Base-by-base conservation (phyloP, 176 grass and related monocot species). In the Triticum monococcum region DNA sequence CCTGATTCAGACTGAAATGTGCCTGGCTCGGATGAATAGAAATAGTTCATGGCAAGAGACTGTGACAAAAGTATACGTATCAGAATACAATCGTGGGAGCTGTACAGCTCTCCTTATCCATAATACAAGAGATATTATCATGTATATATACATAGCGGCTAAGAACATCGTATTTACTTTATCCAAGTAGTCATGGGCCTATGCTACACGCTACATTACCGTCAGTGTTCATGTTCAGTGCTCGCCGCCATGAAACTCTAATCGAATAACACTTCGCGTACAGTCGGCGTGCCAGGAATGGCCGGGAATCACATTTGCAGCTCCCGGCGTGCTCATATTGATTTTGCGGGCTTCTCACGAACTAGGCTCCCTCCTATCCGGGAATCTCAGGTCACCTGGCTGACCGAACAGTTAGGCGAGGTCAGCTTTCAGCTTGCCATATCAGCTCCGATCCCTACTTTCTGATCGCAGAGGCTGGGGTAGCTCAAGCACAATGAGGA, bases 401-500 rank as follows among this genome's bases (percentile, higher is more conserved):
- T 81, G 23, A 64, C 50, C 50, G 8, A 85, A 62, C 10, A 77
- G 77, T 81, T 80, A 71, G 56, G 78, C 37, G 9, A 75, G 78
- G 77, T 78, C 71, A 77, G 78, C 20, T 2, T 8, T 14, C 18
- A 77, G 63, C 77, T 85, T 43, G 62, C 60, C 77, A 59, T 56
- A 72, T 91, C 71, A 91, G 64, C 64, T 85, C 52, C 60, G 81
- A 66, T 87, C 91, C 74, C 85, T 88, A 79, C 75, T 92, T 61
- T 61, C 67, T 83, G 85, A 71, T 91, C 48, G 84, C 25, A 17
- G 76, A 79, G 86, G 71, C 33, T 79, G 91, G 25, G 92, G 94
- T n/a, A 96, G 94, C 76, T 99, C 94, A 0, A 96, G 73, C 64
- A 84, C 43, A 4, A 99, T 87, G 71, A 82, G 87, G 90, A 96